Conservation (phyloP, 116 monocot genomes). For the Trichopus zeylanicus region DNA sequence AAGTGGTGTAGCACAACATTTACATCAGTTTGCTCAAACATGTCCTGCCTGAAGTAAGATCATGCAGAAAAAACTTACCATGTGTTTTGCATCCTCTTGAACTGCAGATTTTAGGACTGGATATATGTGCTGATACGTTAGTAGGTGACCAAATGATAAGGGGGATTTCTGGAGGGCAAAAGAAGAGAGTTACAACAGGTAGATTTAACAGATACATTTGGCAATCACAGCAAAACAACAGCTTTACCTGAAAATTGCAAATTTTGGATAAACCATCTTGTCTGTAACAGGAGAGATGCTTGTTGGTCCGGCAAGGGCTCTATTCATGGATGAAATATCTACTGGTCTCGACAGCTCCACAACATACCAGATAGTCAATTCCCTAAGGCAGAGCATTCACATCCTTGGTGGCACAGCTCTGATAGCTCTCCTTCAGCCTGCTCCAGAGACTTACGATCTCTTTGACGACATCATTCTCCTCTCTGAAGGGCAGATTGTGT, state of each 20-base stretch:
- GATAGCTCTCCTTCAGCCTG: slow-evolving; percentile 73
- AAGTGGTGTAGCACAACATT: no score
- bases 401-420: slow-evolving; percentile 57
- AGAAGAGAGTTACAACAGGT: slow-evolving; percentile 51
- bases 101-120: slow-evolving; percentile 19
- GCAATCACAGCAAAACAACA: no score
- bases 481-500: slow-evolving; percentile 63
- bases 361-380: slow-evolving; percentile 72
- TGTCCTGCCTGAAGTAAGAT: neutral
- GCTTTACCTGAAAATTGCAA: no score
- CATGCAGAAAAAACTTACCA: no score
- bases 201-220: neutral
- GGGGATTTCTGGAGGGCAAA: slow-evolving; percentile 60
- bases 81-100: neutral
- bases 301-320: slow-evolving; percentile 56
- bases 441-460: slow-evolving; percentile 70
- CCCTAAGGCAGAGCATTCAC: slow-evolving; percentile 42
- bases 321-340: slow-evolving; percentile 89
- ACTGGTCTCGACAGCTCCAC: slow-evolving; percentile 85
- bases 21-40: no score
- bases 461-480: slow-evolving; percentile 78
- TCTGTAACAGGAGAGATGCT: slow-evolving; percentile 34
- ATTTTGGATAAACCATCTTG: no score
- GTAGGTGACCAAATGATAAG: slow-evolving; percentile 43
- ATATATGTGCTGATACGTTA: slow-evolving; percentile 16